phyloP scores from a whole-genome alignment of 75 land plant genomes.

The Pinus taeda region DNA sequence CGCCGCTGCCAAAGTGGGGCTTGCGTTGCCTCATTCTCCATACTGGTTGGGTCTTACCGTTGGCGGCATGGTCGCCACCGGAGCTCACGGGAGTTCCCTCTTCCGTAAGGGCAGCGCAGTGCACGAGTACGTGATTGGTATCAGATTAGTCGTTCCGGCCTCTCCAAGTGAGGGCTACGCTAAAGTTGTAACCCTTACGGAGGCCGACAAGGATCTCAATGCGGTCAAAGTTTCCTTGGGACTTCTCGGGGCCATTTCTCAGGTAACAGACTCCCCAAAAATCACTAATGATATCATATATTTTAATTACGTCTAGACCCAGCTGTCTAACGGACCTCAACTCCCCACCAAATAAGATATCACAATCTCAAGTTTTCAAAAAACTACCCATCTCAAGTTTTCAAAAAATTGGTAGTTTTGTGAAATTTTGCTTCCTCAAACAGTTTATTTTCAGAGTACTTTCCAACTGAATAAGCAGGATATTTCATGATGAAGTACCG shows the following conservation, averaged over 20 bases:
- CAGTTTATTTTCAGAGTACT: too few relatives aligned
- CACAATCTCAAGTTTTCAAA: too few relatives aligned
- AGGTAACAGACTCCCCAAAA: conserved; percentile 17
- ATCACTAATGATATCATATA: too few relatives aligned
- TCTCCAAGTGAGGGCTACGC: conserved; percentile 50
- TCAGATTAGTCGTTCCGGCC: conserved; percentile 29
- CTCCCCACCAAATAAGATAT: too few relatives aligned
- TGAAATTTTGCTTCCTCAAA: too few relatives aligned
- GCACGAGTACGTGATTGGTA: conserved; percentile 37
- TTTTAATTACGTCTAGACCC: too few relatives aligned
- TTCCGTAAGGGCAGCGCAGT: conserved; percentile 38
- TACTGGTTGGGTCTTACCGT: conserved; percentile 45
- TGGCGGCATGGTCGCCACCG: conserved; percentile 42
- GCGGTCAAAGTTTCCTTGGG: conserved; percentile 75
- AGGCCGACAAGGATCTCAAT: conserved; percentile 30
- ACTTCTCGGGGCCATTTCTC: conserved; percentile 76
- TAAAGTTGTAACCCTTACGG: conserved; percentile 31
- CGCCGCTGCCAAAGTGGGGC: conserved; percentile 18
- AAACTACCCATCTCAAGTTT: too few relatives aligned
- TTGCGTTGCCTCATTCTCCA: conserved; percentile 37
- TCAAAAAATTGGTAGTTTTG: too few relatives aligned
- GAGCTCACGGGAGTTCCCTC: conserved; percentile 51
- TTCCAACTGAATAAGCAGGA: too few relatives aligned
- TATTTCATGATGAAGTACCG: too few relatives aligned
- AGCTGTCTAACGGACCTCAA: too few relatives aligned